phyloP scores from a whole-genome alignment of 2,329 filamentous ascomycete genomes.

The Byssothecium circinans region DNA sequence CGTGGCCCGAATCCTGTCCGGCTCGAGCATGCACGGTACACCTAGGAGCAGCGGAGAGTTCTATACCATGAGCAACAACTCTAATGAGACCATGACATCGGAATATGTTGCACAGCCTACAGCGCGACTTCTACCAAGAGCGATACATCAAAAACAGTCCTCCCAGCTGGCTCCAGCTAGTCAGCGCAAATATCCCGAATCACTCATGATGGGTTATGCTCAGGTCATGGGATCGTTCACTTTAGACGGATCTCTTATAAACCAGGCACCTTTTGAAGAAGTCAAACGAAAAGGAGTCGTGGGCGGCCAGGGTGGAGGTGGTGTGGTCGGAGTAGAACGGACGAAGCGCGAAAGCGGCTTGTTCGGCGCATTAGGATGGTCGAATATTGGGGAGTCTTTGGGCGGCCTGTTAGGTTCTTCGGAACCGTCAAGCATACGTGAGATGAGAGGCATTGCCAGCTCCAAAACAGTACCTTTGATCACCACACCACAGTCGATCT shows the following conservation, averaged over 20 bases:
- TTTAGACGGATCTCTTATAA: conserved; percentile 86
- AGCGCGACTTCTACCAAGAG: conserved; percentile 51
- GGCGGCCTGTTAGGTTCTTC: conserved; percentile 83
- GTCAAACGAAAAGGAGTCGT: conserved; percentile 93
- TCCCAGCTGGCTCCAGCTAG: conserved; percentile 39
- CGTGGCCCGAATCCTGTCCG: conserved; percentile 71
- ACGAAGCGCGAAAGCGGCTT: conserved; percentile 76
- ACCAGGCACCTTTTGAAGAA: conserved; percentile 87
- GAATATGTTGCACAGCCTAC: conserved; percentile 67
- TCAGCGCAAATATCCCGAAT: conserved; percentile 62
- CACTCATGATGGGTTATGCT: conserved; percentile 96
- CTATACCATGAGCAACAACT: conserved; percentile 92
- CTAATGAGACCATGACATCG: conserved; percentile 87
- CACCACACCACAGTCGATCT: conserved; percentile 91
- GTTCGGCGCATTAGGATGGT: conserved; percentile 83
- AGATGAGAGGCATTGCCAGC: conserved; percentile 87
- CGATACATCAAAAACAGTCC: conserved; percentile 30
- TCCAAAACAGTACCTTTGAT: conserved; percentile 86
- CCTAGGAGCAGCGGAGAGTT: conserved; percentile 92
- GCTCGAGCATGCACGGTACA: conserved; percentile 73
- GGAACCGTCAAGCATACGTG: conserved; percentile 89
- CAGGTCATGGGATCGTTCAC: conserved; percentile 92
- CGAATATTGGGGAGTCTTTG: conserved; percentile 81
- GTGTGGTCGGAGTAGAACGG: conserved; percentile 78
- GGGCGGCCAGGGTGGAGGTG: conserved; percentile 77